Evolutionary conservation across 306 rosid species (phyloP).

Genomic region (Acmispon strigosus): DNA sequence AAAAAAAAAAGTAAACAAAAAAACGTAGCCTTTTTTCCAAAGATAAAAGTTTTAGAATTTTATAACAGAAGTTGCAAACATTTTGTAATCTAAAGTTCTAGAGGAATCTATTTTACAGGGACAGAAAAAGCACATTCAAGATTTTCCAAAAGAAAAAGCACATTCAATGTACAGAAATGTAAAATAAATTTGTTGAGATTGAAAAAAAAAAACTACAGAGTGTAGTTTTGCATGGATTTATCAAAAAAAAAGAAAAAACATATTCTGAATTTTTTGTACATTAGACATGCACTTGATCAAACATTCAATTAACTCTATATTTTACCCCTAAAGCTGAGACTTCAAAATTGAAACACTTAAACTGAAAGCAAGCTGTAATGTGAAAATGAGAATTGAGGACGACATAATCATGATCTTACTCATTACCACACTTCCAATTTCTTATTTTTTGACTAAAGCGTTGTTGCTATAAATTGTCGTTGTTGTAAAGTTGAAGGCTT

Average conservation of each 20-base stretch:
- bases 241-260: no score
- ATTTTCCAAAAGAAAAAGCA: not conserved
- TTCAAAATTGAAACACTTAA: conserved; percentile 10
- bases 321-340: not conserved
- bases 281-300: not conserved
- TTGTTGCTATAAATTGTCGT: not conserved
- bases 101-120: not conserved
- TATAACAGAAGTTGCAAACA: not conserved
- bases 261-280: not conserved
- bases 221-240: no score
- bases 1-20: not conserved
- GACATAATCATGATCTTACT: conserved; percentile 20
- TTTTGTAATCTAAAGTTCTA: not conserved
- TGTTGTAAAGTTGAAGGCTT: conserved; percentile 25
- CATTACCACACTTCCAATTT: not conserved
- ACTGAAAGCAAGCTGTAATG: conserved; percentile 1
- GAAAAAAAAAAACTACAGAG: no score
- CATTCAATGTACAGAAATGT: not conserved
- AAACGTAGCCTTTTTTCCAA: not conserved
- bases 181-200: not conserved
- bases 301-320: not conserved
- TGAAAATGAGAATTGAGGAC: not conserved
- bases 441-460: not conserved
- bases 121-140: not conserved
- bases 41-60: not conserved